These are phyloP conservation scores for Corymbia citriodora DNA, from an alignment of 441 rosid species.

Conservation along the genomic window DNA sequence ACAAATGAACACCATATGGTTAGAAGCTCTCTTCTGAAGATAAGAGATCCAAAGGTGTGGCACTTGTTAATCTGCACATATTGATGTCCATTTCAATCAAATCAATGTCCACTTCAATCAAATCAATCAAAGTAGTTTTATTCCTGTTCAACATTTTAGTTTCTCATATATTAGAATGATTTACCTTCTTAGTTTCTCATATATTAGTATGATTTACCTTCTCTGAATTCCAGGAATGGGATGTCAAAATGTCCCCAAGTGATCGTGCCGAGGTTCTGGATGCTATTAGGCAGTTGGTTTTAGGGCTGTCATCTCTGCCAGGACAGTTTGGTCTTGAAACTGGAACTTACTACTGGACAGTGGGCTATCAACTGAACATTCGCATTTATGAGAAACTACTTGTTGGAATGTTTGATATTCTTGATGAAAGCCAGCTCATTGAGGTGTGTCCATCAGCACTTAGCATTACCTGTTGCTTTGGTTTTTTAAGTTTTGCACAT, in stretches of 20 bases:
- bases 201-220: not conserved
- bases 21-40: slow-evolving; percentile 63
- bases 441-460: slow-evolving; percentile 43
- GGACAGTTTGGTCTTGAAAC: slow-evolving; percentile 59
- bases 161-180: not conserved
- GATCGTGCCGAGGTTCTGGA: slow-evolving; percentile 73
- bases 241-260: slow-evolving; percentile 58
- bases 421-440: slow-evolving; percentile 92
- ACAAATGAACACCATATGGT: slow-evolving; percentile 42
- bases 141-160: slow-evolving; percentile 7
- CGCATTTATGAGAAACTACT: slow-evolving; percentile 83
- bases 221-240: slow-evolving; percentile 69
- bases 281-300: slow-evolving; percentile 61
- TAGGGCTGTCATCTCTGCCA: slow-evolving; percentile 53
- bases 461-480: not conserved
- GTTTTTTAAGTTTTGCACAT: slow-evolving; percentile 9
- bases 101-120: not conserved
- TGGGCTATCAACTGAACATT: slow-evolving; percentile 73
- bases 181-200: not conserved
- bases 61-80: not conserved
- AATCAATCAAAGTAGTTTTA: not conserved
- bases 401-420: slow-evolving; percentile 72
- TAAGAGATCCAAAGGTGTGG: slow-evolving; percentile 73
- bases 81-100: not conserved
- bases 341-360: slow-evolving; percentile 82